Evolutionary conservation across 257 asterid genomes (phyloP).

Genomic region (Capsicum baccatum): DNA sequence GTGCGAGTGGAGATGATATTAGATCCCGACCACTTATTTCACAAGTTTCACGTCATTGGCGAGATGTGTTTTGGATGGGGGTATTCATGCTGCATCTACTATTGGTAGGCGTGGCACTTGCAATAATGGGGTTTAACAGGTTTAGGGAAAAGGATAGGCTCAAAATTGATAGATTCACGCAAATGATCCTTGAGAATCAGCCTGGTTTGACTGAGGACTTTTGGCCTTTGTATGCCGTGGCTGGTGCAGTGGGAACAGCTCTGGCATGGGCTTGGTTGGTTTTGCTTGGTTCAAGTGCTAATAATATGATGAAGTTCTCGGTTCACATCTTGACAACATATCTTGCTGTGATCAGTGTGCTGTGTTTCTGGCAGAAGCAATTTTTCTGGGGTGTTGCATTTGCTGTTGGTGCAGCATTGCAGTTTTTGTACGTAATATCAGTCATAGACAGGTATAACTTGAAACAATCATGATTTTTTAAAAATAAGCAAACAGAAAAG

Average conservation of each 20-base stretch:
- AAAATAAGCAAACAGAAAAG: slow-evolving; percentile 24
- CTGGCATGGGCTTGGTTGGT: slow-evolving; percentile 92
- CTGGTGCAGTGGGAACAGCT: slow-evolving; percentile 76
- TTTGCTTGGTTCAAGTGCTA: slow-evolving; percentile 76
- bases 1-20: slow-evolving; percentile 30
- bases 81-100: slow-evolving; percentile 71
- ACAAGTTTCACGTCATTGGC: slow-evolving; percentile 72
- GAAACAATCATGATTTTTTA: not conserved
- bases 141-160: slow-evolving; percentile 83
- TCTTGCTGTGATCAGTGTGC: slow-evolving; percentile 91
- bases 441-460: slow-evolving; percentile 84
- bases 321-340: slow-evolving; percentile 92
- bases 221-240: slow-evolving; percentile 86
- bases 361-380: slow-evolving; percentile 87
- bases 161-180: slow-evolving; percentile 79
- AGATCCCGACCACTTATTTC: slow-evolving; percentile 48
- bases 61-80: slow-evolving; percentile 89
- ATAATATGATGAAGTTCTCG: slow-evolving; percentile 82
- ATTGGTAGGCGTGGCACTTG: slow-evolving; percentile 77
- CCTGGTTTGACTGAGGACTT: slow-evolving; percentile 91
- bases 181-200: slow-evolving; percentile 76
- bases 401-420: slow-evolving; percentile 89
- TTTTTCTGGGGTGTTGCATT: slow-evolving; percentile 92
- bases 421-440: slow-evolving; percentile 86
- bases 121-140: slow-evolving; percentile 85